These are phyloP conservation scores for Xerocomellus intermedius DNA, from an alignment of 768 basidiomycete species.

Conservation along the genomic window DNA sequence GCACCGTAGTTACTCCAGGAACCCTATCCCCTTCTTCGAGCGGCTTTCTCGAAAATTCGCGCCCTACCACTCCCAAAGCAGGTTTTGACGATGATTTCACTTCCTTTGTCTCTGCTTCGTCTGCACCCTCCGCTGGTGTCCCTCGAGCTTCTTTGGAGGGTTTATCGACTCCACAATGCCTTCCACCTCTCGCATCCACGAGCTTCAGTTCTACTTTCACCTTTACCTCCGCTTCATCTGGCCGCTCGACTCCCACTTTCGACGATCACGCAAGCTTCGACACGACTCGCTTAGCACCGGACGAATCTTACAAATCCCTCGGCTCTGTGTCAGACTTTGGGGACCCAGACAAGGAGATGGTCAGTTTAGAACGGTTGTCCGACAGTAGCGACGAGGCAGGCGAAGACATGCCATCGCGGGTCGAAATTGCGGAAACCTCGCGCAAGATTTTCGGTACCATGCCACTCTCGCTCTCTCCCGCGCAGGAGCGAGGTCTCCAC, in stretches of 20 bases:
- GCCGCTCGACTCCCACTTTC: conserved; percentile 24
- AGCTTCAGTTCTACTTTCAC: conserved; percentile 31
- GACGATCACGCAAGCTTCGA: conserved; percentile 20
- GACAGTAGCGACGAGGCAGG: conserved; percentile 2
- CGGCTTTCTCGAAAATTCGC: conserved; percentile 19
- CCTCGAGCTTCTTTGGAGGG: background rate
- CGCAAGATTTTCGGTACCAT: conserved; percentile 47
- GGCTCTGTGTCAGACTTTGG: conserved; percentile 62
- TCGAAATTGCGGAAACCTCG: conserved; percentile 50
- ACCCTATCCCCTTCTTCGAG: conserved; percentile 26
- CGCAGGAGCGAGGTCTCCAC: conserved; percentile 8
- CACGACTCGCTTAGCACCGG: conserved; percentile 16
- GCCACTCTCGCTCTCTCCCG: conserved; percentile 18
- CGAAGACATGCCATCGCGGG: conserved; percentile 44
- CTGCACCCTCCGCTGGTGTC: conserved; percentile 12
- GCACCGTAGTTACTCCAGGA: conserved; percentile 33
- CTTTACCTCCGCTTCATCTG: conserved; percentile 24
- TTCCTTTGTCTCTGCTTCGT: conserved; percentile 65
- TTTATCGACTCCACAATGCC: background rate
- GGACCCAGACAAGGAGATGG: conserved; percentile 36
- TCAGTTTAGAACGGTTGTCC: conserved; percentile 13
- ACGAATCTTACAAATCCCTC: conserved; percentile 47
- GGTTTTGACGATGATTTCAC: conserved; percentile 82
- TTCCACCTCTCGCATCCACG: conserved; percentile 10
- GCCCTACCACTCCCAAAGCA: conserved; percentile 33